Evolutionary conservation across 192 early-diverging fungal genomes (phyloP), one percentile per base, ranked within the genome.

Genomic region (Rhizoclosmatium globosum): DNA sequence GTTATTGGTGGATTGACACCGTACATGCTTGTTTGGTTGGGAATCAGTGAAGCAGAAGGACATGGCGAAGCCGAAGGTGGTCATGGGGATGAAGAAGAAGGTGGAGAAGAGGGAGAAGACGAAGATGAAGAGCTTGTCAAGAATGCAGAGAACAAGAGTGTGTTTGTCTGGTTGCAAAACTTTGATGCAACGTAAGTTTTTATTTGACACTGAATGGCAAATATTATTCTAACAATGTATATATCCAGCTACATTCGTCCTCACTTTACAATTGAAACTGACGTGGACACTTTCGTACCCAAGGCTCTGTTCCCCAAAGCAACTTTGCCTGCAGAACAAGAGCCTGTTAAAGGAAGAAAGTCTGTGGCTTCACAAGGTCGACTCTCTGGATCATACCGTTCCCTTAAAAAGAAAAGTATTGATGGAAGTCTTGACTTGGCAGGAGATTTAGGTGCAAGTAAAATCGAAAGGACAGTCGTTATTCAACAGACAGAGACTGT

Each of bases 1-100:
- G 82, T 87, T 1, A 77, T 91, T 45, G 88, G 88, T n/a, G 87
- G 87, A 15, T 68, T 91, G 62, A 91, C 87, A 3, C 89, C 89
- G 4, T 82, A 87, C 74, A 87, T 91, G 88, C 74, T 91, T 47
- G 79, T 81, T 42, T 84, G 85, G 87, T 83, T 91, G 13, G 64
- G 79, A 11, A 82, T 90, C 59, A 79, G 79, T 60, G 68, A 66
- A 4, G 69, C 75, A 2, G 75, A 74, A 45, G 48, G 57, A 7
- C n/a, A 48, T 39, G 74, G 71, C 0, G 17, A 45, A 23, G 64
- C 48, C 72, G 64, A 43, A 38, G 74, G 74, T 38, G 68, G 73
- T 17, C 3, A 46, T 41, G 66, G 43, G 9, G 39, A 19, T 3
- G 56, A 64, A 53, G 79, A 82, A 64, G 77, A 73, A 44, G 67